phyloP scores from a whole-genome alignment of 2,329 filamentous ascomycete species.

The Monilinia fructigena region DNA sequence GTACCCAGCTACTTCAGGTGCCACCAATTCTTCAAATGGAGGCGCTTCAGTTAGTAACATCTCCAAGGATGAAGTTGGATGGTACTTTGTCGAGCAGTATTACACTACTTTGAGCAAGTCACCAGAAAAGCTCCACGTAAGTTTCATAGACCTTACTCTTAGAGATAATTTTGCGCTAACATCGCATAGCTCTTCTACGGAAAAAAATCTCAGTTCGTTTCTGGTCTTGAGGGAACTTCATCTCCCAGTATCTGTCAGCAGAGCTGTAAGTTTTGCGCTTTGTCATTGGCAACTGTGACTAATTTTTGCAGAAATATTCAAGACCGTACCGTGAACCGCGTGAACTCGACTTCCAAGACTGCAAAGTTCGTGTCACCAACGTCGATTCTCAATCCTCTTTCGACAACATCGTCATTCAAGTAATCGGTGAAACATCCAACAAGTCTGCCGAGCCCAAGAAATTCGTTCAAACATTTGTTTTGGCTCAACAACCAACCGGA shows the following conservation, averaged over 20 bases:
- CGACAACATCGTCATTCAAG: conserved; percentile 93
- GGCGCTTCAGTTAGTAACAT: conserved; percentile 48
- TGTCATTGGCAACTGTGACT: conserved; percentile 22
- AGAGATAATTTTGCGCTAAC: conserved; percentile 26
- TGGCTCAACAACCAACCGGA: conserved; percentile 91
- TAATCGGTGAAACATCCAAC: conserved; percentile 97
- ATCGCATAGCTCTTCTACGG: conserved; percentile 77
- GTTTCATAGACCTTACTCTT: conserved; percentile 36
- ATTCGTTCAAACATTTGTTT: conserved; percentile 96
- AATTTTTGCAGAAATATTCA: conserved; percentile 71
- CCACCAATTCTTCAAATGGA: conserved; percentile 36
- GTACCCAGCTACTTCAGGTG: conserved; percentile 39
- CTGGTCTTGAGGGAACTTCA: conserved; percentile 85
- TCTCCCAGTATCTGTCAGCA: conserved; percentile 81
- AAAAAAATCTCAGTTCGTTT: conserved; percentile 93
- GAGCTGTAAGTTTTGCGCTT: conserved; percentile 62
- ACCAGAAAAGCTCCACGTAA: conserved; percentile 85
- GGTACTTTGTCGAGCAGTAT: conserved; percentile 99
- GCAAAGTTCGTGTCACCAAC: conserved; percentile 97
- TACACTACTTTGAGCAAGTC: conserved; percentile 95
- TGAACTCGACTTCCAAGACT: conserved; percentile 89
- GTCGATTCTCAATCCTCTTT: conserved; percentile 93
- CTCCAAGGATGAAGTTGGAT: conserved; percentile 91
- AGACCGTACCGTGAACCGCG: conserved; percentile 94
- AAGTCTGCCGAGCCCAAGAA: conserved; percentile 88